Percentiles rank a stretch among this genome's conserved stretches.
Conservation (phyloP, 192 early-diverging fungal species). For the Dispira parvispora region DNA sequence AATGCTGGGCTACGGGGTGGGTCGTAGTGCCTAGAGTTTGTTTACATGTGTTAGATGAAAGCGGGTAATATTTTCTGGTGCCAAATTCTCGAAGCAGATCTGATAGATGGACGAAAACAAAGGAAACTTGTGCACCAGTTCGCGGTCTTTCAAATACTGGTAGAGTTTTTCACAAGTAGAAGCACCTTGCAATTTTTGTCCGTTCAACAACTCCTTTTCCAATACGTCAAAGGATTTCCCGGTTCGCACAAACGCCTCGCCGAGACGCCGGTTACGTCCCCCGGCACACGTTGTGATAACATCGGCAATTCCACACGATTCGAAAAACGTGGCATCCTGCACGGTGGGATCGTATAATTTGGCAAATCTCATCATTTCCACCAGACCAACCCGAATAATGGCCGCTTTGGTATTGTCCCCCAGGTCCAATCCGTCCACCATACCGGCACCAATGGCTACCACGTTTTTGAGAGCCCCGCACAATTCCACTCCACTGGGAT, state of each 20-base stretch:
- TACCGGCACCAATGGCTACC: conserved; percentile 89
- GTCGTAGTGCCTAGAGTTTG: background rate
- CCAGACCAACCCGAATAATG: conserved; percentile 84
- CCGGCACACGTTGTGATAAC: conserved; percentile 93
- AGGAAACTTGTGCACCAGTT: conserved; percentile 59
- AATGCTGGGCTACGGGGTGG: too few relatives aligned
- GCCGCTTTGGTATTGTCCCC: conserved; percentile 98
- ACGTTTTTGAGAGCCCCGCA: conserved; percentile 98
- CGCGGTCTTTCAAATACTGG: conserved; percentile 49
- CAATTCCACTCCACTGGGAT: conserved; percentile 86
- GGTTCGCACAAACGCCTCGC: conserved; percentile 75
- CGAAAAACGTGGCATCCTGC: conserved; percentile 90
- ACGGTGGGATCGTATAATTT: conserved; percentile 64
- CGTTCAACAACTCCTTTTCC: conserved; percentile 86
- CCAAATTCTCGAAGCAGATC: conserved; percentile 66
- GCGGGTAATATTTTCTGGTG: conserved; percentile 41
- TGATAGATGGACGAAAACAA: conserved; percentile 86
- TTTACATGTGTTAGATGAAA: background rate
- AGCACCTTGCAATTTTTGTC: conserved; percentile 95
- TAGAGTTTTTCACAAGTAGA: conserved; percentile 77
- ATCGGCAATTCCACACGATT: conserved; percentile 94
- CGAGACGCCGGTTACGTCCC: conserved; percentile 87
- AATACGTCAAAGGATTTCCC: conserved; percentile 87
- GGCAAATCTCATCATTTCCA: conserved; percentile 90
- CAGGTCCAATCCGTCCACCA: conserved; percentile 80